phyloP scores from a whole-genome alignment of 2,329 filamentous ascomycete species.

The Aureobasidium leucospermi region DNA sequence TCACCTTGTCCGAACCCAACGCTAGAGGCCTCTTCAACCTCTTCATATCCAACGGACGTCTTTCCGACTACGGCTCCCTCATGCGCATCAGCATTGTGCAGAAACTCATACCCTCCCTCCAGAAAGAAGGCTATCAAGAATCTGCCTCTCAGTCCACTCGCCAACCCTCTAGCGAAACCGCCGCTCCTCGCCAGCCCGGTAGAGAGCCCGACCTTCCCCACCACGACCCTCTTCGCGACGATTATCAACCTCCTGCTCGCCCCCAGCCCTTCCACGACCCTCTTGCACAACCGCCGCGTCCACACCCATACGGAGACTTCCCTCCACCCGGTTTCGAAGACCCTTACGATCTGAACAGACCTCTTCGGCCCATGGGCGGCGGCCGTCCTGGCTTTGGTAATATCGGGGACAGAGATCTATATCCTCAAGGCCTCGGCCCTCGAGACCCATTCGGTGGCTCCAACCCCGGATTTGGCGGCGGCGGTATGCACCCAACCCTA shows the following conservation, averaged over 20 bases:
- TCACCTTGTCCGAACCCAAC: conserved; percentile 29
- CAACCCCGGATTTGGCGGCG: conserved; percentile 49
- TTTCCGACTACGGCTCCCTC: conserved; percentile 60
- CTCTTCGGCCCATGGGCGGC: conserved; percentile 47
- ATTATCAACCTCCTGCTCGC: conserved; percentile 53
- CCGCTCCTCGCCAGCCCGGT: conserved; percentile 27
- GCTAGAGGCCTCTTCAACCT: conserved; percentile 46
- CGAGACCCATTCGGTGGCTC: conserved; percentile 56
- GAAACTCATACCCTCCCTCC: conserved; percentile 68
- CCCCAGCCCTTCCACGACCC: conserved; percentile 56
- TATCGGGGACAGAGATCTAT: conserved; percentile 79
- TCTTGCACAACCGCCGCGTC: conserved; percentile 55
- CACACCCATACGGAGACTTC: conserved; percentile 65
- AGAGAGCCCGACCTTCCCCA: conserved; percentile 26
- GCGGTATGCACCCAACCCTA: conserved; percentile 94
- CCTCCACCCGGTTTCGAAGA: conserved; percentile 89
- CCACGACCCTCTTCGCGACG: conserved; percentile 45
- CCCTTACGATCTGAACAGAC: conserved; percentile 74
- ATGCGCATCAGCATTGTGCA: conserved; percentile 78
- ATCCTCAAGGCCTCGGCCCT: conserved; percentile 79
- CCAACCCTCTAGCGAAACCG: conserved; percentile 19
- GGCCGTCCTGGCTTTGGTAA: conserved; percentile 32
- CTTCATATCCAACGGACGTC: conserved; percentile 66
- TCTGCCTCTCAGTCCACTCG: conserved; percentile 18
- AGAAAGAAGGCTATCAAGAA: conserved; percentile 68